Percentiles rank a stretch among this genome's conserved stretches.
Evolutionary conservation across 805 yeast genomes (phyloP).

Genomic region (Teunomyces cretensis): DNA sequence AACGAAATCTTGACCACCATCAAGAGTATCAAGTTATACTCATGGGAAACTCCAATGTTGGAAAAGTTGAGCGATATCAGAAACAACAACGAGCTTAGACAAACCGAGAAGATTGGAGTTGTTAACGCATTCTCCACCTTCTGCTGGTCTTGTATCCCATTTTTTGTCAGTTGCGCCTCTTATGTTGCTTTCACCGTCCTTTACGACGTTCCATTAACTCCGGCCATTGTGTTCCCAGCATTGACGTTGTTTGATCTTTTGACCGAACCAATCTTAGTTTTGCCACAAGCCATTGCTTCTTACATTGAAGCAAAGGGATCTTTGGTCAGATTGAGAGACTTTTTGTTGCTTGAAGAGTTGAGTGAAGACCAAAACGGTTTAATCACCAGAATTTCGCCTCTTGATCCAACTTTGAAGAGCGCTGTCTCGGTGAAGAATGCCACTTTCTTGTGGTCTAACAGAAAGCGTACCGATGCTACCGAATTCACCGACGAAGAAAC

Average conservation of each 20-base stretch:
- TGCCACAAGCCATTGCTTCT: constrained; percentile 31
- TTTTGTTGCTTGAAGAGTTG: constrained; percentile 34
- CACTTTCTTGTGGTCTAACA: constrained; percentile 32
- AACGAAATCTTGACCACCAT: constrained; percentile 38
- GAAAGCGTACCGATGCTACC: constrained; percentile 4
- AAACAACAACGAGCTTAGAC: constrained; percentile 33
- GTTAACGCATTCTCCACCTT: constrained; percentile 31
- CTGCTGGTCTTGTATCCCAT: constrained; percentile 41
- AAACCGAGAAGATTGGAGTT: constrained; percentile 30
- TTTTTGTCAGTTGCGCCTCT: constrained; percentile 33
- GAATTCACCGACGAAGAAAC: constrained; percentile 17
- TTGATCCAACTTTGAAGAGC: constrained; percentile 18
- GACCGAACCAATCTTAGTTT: constrained; percentile 32
- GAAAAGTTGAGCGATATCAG: constrained; percentile 30
- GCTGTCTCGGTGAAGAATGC: constrained; percentile 28
- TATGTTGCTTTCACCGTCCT: constrained; percentile 27
- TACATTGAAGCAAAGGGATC: constrained; percentile 33
- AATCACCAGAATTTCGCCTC: constrained; percentile 12
- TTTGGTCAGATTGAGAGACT: constrained; percentile 31
- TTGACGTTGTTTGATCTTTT: constrained; percentile 37
- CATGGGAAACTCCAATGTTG: constrained; percentile 44
- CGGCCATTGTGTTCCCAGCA: constrained; percentile 41
- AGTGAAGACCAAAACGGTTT: constrained; percentile 21
- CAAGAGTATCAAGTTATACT: constrained; percentile 39
- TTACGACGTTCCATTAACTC: constrained; percentile 28